Base-by-base conservation (phyloP, 2,329 filamentous ascomycete genomes). In the Hypoxylon sp. region DNA sequence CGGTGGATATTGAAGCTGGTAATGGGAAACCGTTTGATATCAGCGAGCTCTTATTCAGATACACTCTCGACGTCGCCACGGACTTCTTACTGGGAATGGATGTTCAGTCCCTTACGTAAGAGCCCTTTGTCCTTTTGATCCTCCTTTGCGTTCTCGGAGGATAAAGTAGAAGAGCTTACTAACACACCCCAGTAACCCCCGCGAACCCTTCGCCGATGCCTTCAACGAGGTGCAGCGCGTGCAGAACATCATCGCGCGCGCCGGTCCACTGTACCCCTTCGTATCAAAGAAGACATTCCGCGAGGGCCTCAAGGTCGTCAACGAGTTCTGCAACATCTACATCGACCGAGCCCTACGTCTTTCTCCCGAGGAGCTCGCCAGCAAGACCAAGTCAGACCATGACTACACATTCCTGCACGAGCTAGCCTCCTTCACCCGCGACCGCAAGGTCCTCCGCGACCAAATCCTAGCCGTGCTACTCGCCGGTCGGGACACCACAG, bases 331-430 rank as follows among this genome's bases (percentile, higher is more conserved):
- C 58, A 87, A 91, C 77, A 86, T 86, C 7, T 97, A 91, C 79
- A 94, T 97, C 76, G 89, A 94, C 57, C 85, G 87, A 10, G 88
- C 92, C 0, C 86, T 97, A 5, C 83, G 84, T 3, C 85, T 97
- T 34, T 87, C 87, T 1, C 86, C 88, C 0, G 87, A 89, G 32
- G 92, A 97, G 78, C 87, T 97, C 1, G 88, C 90, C 52, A 85
- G 89, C 67, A 93, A 91, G 80, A 87, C 87, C 61, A 93, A 92
- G 75, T 88, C 88, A 7, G 91, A 92, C 75, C 82, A 86, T 68
- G 87, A 86, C 50, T 94, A 96, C 79, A 97, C 92, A 1, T 97
- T 98, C 81, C 86, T 97, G 19, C 92, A 97, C 79, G 92, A 93
- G 30, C 87, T 98, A 2, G 93, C 93, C 48, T 85, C 86, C 41